Evolutionary conservation across 352 stramenopile genomes (phyloP).

Genomic region (Phytophthora citrophthora): DNA sequence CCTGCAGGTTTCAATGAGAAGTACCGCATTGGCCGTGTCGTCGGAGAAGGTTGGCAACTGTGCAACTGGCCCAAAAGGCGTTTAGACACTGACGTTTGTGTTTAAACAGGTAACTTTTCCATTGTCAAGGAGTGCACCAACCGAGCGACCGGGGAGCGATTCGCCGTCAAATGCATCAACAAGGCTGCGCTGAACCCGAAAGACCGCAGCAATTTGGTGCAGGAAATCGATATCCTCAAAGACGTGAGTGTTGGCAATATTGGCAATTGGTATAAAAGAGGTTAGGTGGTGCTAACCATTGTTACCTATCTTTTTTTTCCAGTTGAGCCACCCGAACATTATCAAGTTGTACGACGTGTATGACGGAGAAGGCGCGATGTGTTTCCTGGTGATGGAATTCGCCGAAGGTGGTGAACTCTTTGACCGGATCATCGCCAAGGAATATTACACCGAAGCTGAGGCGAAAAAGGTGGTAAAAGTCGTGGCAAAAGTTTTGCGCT

Average conservation of each 20-base stretch:
- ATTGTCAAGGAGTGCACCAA: slow-evolving; percentile 79
- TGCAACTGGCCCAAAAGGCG: background rate
- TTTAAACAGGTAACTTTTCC: slow-evolving; percentile 77
- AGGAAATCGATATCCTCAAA: slow-evolving; percentile 87
- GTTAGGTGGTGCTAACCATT: slow-evolving; percentile 1
- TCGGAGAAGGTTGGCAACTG: slow-evolving; percentile 60
- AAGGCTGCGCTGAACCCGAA: slow-evolving; percentile 81
- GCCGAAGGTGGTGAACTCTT: slow-evolving; percentile 92
- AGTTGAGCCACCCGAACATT: slow-evolving; percentile 89
- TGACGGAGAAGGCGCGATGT: slow-evolving; percentile 73
- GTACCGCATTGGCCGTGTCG: slow-evolving; percentile 79
- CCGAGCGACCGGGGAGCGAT: slow-evolving; percentile 57
- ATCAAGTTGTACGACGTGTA: slow-evolving; percentile 89
- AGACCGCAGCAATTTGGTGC: slow-evolving; percentile 76
- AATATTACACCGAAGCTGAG: slow-evolving; percentile 92
- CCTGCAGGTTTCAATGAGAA: slow-evolving; percentile 69
- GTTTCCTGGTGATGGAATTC: slow-evolving; percentile 91
- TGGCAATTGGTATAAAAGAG: background rate
- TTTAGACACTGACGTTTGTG: background rate
- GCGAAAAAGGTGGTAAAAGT: slow-evolving; percentile 86
- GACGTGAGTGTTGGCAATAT: slow-evolving; percentile 30
- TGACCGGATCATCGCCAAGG: slow-evolving; percentile 92
- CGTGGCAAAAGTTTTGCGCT: slow-evolving; percentile 84
- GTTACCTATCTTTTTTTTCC: slow-evolving; percentile 13
- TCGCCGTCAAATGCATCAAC: slow-evolving; percentile 88